Evolutionary conservation across 2,329 filamentous ascomycete genomes (phyloP).

Genomic region (Sporothrix globosa): DNA sequence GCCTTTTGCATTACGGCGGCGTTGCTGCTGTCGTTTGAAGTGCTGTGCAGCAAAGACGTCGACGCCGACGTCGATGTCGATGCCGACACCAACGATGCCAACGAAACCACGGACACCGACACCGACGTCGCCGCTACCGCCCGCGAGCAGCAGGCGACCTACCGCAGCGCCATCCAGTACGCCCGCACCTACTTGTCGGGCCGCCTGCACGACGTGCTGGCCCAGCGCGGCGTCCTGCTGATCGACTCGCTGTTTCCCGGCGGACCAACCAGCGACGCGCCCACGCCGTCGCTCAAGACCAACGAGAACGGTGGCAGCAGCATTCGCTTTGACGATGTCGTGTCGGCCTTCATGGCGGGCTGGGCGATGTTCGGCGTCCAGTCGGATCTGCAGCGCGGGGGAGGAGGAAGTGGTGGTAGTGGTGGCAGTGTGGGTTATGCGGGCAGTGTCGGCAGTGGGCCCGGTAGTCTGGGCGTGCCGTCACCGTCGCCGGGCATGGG

Average conservation of each 20-base stretch:
- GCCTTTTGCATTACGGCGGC: slow-evolving; percentile 40
- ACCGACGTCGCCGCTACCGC: not conserved
- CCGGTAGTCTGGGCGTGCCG: not conserved
- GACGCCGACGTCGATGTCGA: not conserved
- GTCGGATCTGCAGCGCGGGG: slow-evolving; percentile 26
- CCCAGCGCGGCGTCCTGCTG: slow-evolving; percentile 37
- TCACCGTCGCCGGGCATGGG: not conserved
- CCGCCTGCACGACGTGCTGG: slow-evolving; percentile 36
- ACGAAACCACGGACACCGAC: too few species aligned
- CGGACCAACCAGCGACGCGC: slow-evolving; percentile 7
- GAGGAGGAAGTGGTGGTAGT: not conserved
- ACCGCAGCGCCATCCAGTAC: slow-evolving; percentile 32
- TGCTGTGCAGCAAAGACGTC: slow-evolving; percentile 31
- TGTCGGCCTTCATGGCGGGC: slow-evolving; percentile 33
- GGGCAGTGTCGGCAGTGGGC: slow-evolving; percentile 8
- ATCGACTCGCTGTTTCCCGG: slow-evolving; percentile 35
- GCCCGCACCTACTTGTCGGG: slow-evolving; percentile 34
- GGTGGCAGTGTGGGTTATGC: not conserved
- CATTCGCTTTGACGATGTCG: slow-evolving; percentile 35
- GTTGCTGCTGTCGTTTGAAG: slow-evolving; percentile 38
- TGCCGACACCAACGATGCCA: too few species aligned
- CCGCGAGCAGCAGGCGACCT: slow-evolving; percentile 29
- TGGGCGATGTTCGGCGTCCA: slow-evolving; percentile 35
- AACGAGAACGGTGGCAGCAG: not conserved
- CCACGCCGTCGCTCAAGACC: not conserved